A percentile compares a stretch with the other conserved stretches of the same genome.
These are phyloP conservation scores for Oemleria cerasiformis DNA, from an alignment of 306 rosid genomes.

Conservation along the genomic window DNA sequence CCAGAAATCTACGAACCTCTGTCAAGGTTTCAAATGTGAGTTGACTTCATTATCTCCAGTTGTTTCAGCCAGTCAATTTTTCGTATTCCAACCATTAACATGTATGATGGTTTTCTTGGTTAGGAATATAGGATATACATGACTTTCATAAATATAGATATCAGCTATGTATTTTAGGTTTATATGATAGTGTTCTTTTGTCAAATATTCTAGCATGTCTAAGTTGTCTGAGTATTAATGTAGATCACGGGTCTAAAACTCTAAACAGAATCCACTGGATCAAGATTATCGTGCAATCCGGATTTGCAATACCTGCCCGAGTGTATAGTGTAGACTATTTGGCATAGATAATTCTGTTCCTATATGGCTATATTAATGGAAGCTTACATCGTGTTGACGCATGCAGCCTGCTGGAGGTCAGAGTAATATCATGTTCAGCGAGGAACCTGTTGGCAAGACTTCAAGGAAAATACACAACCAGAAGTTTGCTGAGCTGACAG, in stretches of 20 bases:
- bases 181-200: not conserved
- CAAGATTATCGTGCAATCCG: not conserved
- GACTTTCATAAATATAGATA: not conserved
- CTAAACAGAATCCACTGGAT: not conserved
- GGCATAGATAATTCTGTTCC: not conserved
- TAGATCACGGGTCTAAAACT: not conserved
- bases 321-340: not conserved
- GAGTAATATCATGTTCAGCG: constrained; percentile 79
- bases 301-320: not conserved
- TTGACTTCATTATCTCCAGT: constrained; percentile 1
- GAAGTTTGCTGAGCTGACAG: constrained; percentile 84
- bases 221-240: not conserved
- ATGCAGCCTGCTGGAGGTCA: constrained; percentile 94
- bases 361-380: not conserved
- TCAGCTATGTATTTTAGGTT: not conserved
- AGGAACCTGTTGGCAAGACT: constrained; percentile 65
- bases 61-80: too few relatives aligned
- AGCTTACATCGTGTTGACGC: not conserved
- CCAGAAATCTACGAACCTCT: constrained; percentile 54
- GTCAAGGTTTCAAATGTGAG: constrained; percentile 97
- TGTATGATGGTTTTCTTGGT: not conserved
- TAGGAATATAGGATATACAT: not conserved
- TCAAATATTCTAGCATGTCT: not conserved
- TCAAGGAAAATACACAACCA: constrained; percentile 79
- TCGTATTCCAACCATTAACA: too few relatives aligned